phyloP scores from a whole-genome alignment of 1,284 basidiomycete species.

The Puccinia triticina region DNA sequence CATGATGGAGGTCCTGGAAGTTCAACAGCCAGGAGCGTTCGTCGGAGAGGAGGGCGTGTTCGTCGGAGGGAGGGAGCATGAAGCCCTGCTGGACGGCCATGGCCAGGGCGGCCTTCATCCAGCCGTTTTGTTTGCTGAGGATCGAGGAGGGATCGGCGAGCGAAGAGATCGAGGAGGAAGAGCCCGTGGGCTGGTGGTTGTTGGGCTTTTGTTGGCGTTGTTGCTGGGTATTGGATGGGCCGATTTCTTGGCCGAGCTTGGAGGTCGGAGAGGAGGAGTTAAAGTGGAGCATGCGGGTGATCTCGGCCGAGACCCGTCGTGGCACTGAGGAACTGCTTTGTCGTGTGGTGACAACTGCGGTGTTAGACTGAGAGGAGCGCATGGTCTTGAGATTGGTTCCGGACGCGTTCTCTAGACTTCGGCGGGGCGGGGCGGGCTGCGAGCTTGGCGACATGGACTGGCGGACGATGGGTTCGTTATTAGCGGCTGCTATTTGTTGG shows the following conservation, averaged over 20 bases:
- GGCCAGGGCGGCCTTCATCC: slow-evolving; percentile 80
- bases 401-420: slow-evolving; percentile 8
- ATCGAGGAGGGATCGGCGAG: slow-evolving; percentile 65
- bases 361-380: neutral
- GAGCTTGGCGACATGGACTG: slow-evolving; percentile 29
- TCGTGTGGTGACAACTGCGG: neutral
- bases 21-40: slow-evolving; percentile 52
- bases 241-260: slow-evolving; percentile 3
- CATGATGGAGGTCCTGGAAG: slow-evolving; percentile 34
- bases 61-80: slow-evolving; percentile 67
- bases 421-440: slow-evolving; percentile 3
- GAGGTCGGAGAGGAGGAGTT: slow-evolving; percentile 20
- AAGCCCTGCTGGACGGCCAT: slow-evolving; percentile 82
- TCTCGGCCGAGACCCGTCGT: slow-evolving; percentile 30
- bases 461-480: neutral
- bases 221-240: neutral
- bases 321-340: slow-evolving; percentile 26
- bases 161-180: slow-evolving; percentile 16
- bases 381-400: neutral
- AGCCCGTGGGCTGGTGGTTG: neutral
- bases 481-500: slow-evolving; percentile 5
- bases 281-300: slow-evolving; percentile 28
- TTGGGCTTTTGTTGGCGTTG: neutral
- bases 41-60: slow-evolving; percentile 53
- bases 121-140: slow-evolving; percentile 75